Evolutionary conservation across 2,329 filamentous ascomycete genomes (phyloP).

Genomic region (Claviceps cyperi): DNA sequence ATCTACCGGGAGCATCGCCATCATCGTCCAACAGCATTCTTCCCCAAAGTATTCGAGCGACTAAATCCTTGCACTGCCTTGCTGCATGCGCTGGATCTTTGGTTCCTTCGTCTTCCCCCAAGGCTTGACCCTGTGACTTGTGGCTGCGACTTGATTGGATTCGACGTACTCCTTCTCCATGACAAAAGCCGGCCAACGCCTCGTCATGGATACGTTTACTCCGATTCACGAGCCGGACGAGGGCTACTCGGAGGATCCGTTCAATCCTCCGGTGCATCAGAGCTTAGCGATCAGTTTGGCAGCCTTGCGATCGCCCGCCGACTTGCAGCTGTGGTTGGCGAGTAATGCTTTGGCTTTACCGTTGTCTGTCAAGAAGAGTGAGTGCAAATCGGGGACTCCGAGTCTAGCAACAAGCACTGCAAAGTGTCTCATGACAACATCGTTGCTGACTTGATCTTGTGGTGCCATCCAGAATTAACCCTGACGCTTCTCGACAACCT

Average conservation of each 20-base stretch:
- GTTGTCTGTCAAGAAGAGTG: conserved; percentile 27
- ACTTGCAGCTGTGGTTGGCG: conserved; percentile 35
- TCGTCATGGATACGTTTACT: conserved; percentile 30
- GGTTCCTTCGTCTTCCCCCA: neutral
- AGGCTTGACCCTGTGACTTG: neutral
- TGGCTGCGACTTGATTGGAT: neutral
- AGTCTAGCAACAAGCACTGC: neutral
- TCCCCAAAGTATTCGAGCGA: neutral
- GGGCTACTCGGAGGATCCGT: conserved; percentile 69
- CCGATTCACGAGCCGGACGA: conserved; percentile 56
- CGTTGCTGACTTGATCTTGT: conserved; percentile 6
- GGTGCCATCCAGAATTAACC: conserved; percentile 49
- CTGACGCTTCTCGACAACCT: conserved; percentile 65
- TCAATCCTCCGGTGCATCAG: conserved; percentile 27
- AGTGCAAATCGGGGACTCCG: neutral
- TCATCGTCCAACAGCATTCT: neutral
- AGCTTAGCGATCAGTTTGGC: conserved; percentile 19
- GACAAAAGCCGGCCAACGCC: conserved; percentile 15
- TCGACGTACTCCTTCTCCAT: conserved; percentile 7
- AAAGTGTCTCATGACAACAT: neutral
- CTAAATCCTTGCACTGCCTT: neutral
- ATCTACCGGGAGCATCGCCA: neutral
- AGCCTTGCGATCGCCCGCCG: conserved; percentile 24
- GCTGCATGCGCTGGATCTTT: neutral
- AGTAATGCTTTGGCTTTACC: conserved; percentile 35